Evolutionary conservation across 2,329 filamentous ascomycete species (phyloP).

Genomic region (Talaromyces sp.): DNA sequence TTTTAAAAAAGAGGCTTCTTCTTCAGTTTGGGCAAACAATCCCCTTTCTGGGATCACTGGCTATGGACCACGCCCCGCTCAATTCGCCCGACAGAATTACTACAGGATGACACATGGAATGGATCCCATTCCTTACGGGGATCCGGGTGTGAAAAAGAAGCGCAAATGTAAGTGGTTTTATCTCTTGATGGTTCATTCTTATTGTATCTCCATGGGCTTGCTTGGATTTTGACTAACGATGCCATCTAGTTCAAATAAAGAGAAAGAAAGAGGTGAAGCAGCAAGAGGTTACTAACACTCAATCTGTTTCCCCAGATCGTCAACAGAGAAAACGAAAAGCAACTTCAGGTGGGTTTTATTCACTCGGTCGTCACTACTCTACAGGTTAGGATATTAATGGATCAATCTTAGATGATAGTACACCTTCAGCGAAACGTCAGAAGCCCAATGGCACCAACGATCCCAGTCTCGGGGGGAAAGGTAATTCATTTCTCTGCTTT

Average conservation of each 20-base stretch:
- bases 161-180: neutral
- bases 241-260: neutral
- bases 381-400: neutral
- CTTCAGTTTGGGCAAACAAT: neutral
- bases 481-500: neutral
- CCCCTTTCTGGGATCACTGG: conserved; percentile 12
- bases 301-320: neutral
- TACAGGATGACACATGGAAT: neutral
- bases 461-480: neutral
- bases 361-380: neutral
- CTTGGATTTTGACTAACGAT: neutral
- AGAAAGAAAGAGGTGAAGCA: neutral
- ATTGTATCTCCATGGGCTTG: neutral
- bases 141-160: neutral
- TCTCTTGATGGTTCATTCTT: neutral
- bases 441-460: neutral
- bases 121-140: neutral
- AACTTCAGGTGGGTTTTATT: neutral
- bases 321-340: neutral
- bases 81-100: conserved; percentile 5
- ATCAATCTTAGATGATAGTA: neutral
- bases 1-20: neutral
- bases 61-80: conserved; percentile 8
- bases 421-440: neutral
- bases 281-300: neutral